phyloP scores from a whole-genome alignment of 2,329 filamentous ascomycete species.

The Hypoxylon sp. region DNA sequence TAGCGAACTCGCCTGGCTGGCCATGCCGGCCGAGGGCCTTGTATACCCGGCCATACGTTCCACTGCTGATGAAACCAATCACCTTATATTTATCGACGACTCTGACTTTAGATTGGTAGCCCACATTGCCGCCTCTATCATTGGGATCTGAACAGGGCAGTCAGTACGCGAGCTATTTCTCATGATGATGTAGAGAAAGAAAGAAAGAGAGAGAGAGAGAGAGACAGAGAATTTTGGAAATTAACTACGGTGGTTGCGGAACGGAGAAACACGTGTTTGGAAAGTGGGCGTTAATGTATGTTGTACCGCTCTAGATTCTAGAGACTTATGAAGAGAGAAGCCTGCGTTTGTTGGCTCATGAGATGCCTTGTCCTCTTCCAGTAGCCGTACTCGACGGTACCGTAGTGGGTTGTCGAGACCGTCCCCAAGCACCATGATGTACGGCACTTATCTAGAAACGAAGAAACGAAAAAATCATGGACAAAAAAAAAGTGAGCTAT shows the following conservation, averaged over 20 bases:
- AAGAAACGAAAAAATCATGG: conserved; percentile 3
- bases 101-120: conserved; percentile 84
- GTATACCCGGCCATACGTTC: conserved; percentile 98
- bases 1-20: conserved; percentile 88
- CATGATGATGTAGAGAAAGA: background rate
- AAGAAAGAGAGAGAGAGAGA: no score
- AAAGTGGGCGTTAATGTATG: conserved; percentile 32
- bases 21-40: conserved; percentile 87
- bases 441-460: background rate
- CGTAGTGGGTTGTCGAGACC: conserved; percentile 24
- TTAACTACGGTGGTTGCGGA: conserved; percentile 37
- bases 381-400: conserved; percentile 22
- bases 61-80: conserved; percentile 97
- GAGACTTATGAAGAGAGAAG: conserved; percentile 28
- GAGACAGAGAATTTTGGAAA: conserved; percentile 2
- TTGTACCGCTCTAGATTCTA: conserved; percentile 35
- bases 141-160: conserved; percentile 63
- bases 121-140: conserved; percentile 61
- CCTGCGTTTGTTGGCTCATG: conserved; percentile 18
- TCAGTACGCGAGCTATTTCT: conserved; percentile 4
- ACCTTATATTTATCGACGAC: conserved; percentile 96
- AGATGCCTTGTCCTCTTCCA: conserved; percentile 14
- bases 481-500: conserved; percentile 1
- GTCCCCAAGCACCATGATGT: conserved; percentile 31
- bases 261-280: conserved; percentile 24